Base-by-base conservation (phyloP, 768 basidiomycete genomes). In the Tricholoma hemisulphureum region DNA sequence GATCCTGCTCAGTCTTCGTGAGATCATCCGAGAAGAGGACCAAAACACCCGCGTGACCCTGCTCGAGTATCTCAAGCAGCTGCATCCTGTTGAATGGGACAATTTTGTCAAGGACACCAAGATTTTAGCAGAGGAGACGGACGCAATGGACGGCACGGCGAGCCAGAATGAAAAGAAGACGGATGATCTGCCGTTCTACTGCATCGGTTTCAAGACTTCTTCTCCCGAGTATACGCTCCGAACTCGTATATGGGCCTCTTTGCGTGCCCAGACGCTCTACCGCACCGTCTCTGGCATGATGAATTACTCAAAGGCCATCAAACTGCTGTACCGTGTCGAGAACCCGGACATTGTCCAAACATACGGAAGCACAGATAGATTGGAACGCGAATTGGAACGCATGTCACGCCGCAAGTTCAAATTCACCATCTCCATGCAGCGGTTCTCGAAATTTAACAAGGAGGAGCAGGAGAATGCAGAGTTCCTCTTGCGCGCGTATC, bases 281-380 rank as follows among this genome's bases (percentile, higher is more conserved):
- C 89, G 97, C 61, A 99, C 97, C 10, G 94, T 98, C 18, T 98
- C 97, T 4, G 97, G 97, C 60, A 98, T 99, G 93, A 98, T 99
- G 97, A 98, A 99, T 78, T 99, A 99, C 76, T 91, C 94, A 67
- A 99, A 99, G 77, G 97, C 97, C 23, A 96, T 99, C 87, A 99
- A 99, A 74, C 83, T 99, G 34, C 83, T 98, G 18, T 98, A 98
- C 73, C 92, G 97, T 32, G 96, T 99, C 60, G 97, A 98, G 76
- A 98, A 98, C 73, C 97, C 97, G 7, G 93, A 94, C 71, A 90
- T 98, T 56, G 97, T 99, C 2, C 94, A 98, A 69, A 84, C 85
- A 59, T 96, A 98, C 74, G 95, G 96, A 4, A 98, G 96, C 77
- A 97, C 97, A 8, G 96, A 98, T 69, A 85, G 88, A 57, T 83